Evolutionary conservation across 2,329 filamentous ascomycete genomes (phyloP), one percentile per base, ranked within the genome.

Genomic region (Ascochyta viciae-villosae): DNA sequence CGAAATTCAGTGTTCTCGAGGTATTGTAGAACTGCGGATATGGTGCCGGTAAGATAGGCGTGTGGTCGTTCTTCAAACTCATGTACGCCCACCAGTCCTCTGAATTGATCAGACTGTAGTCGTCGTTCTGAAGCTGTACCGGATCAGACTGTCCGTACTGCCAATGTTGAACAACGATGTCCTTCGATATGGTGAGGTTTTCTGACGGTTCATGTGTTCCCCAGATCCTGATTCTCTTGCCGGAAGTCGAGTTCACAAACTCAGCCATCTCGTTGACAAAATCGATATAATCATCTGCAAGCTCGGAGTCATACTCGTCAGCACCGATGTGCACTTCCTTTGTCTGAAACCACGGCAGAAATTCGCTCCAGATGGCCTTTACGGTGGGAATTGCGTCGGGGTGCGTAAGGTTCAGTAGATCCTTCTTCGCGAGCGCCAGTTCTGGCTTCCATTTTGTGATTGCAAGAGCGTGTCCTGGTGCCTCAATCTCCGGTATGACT

Each of bases 21-120:
- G 73, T 68, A 56, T 81, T 80, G 66, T 78, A 81, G 57, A 79
- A 79, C 40, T 81, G 79, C 1, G 79, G 77, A 44, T 82, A 82
- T 4, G 76, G 74, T 0, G 78, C 78, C 0, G 80, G 80, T 0
- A 77, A 52, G 33, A 81, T 81, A 1, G 79, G 80, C 46, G 66
- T 78, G 58, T 81, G 79, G 56, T 82, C 78, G 55, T 83, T 85
- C 55, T 85, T 85, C 48, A 85, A 62, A 5, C 78, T 80, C 76
- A 84, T 82, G 59, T 85, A 85, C 0, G 80, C 81, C 82, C 80
- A 82, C 78, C 79, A 81, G 58, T 82, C 80, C 39, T 82, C 72
- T 0, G 79, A 80, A 60, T 82, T 82, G 67, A 82, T 71, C 9
- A 80, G 31, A 0, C 70, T 52, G 53, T 81, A 80, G 1, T 73